Evolutionary conservation across 345 rosid genomes (phyloP).

Genomic region (Euclidium syriacum): DNA sequence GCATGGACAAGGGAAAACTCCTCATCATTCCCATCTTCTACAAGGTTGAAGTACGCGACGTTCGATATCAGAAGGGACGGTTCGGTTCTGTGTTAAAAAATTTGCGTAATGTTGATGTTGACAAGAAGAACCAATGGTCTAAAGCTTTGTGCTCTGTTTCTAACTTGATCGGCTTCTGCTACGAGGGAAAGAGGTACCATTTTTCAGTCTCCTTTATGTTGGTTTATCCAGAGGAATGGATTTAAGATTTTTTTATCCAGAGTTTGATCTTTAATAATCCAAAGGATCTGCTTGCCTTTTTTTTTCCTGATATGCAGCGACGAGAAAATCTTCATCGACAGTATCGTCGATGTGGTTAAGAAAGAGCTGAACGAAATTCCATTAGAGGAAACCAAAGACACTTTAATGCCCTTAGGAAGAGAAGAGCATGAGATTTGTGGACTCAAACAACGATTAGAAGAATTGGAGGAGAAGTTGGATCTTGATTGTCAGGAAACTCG

Average conservation of each 20-base stretch:
- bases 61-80: neutral
- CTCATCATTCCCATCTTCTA: neutral
- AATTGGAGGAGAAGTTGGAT: neutral
- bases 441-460: neutral
- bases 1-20: neutral
- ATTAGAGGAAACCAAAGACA: neutral
- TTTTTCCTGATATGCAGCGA: neutral
- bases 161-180: neutral
- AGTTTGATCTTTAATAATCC: neutral
- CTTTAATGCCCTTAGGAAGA: neutral
- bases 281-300: neutral
- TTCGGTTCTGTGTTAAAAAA: neutral
- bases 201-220: neutral
- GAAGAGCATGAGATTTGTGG: neutral
- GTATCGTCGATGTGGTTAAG: neutral
- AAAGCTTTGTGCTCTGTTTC: neutral
- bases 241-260: neutral
- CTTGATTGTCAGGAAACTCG: neutral
- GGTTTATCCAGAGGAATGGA: neutral
- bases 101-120: neutral
- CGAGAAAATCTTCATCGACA: neutral
- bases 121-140: neutral
- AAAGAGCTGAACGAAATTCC: neutral
- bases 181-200: neutral
- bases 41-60: neutral